These are phyloP conservation scores for Cenchrus americanus DNA, from an alignment of 176 grass and related monocot species.

Conservation along the genomic window DNA sequence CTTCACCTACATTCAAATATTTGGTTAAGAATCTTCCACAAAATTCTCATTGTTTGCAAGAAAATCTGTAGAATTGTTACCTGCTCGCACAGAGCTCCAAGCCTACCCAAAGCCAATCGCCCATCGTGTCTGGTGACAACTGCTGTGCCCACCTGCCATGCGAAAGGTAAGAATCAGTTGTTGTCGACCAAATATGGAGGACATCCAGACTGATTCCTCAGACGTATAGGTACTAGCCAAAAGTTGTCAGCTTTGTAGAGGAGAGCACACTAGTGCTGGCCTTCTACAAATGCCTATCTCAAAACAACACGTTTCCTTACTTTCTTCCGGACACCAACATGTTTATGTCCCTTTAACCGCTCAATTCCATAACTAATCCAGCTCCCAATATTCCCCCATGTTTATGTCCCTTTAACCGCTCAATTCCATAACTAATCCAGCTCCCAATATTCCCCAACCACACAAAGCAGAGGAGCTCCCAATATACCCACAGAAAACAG, in stretches of 20 bases:
- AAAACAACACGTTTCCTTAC: neutral
- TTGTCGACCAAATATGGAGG: neutral
- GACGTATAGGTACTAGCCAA: neutral
- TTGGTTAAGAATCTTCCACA: neutral
- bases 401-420: no score
- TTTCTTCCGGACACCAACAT: neutral
- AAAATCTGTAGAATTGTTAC: conserved; percentile 42
- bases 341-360: neutral
- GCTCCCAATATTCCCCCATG: neutral
- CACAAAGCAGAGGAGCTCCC: no score
- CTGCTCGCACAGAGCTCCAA: conserved; percentile 89
- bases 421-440: no score
- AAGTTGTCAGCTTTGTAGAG: neutral
- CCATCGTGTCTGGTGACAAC: conserved; percentile 91
- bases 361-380: neutral
- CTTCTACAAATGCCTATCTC: neutral
- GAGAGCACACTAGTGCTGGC: neutral
- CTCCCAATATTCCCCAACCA: no score
- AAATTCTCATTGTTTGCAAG: neutral
- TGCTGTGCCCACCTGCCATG: conserved; percentile 85
- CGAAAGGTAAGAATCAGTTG: conserved; percentile 4
- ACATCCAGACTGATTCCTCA: conserved; percentile 24
- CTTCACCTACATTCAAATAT: conserved; percentile 65
- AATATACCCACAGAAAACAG: no score
- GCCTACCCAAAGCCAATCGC: conserved; percentile 76